phyloP scores from a whole-genome alignment of 257 asterid genomes.

The Ehretia macrophylla region DNA sequence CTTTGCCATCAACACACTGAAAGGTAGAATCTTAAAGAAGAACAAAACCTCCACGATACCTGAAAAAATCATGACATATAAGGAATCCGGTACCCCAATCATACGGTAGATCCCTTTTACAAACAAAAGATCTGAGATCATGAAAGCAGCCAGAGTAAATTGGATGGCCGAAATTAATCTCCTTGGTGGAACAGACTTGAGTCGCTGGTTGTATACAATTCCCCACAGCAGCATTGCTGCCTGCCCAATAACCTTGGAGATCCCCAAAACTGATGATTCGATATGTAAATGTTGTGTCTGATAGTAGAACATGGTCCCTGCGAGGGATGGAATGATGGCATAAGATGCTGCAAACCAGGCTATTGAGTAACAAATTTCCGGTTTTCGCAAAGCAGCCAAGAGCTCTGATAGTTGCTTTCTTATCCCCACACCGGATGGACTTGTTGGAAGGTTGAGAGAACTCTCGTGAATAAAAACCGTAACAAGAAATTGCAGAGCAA shows the following conservation, averaged over 20 bases:
- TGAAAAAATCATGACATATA: conserved; percentile 63
- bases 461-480: conserved; percentile 55
- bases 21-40: conserved; percentile 84
- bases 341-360: conserved; percentile 77
- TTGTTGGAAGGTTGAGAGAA: conserved; percentile 67
- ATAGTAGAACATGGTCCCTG: conserved; percentile 92
- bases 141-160: conserved; percentile 51
- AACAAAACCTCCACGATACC: conserved; percentile 77
- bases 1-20: conserved; percentile 70
- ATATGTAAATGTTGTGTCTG: conserved; percentile 81
- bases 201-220: conserved; percentile 47
- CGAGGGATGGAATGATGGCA: conserved; percentile 73
- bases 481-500: conserved; percentile 58
- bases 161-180: conserved; percentile 68
- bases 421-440: conserved; percentile 35
- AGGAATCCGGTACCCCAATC: conserved; percentile 68
- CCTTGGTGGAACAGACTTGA: conserved; percentile 68
- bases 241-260: conserved; percentile 92
- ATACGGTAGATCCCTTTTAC: conserved; percentile 65
- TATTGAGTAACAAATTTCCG: conserved; percentile 60
- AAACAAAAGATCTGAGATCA: conserved; percentile 67
- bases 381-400: conserved; percentile 47
- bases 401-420: conserved; percentile 61
- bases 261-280: conserved; percentile 74
- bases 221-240: conserved; percentile 94